A percentile compares a stretch with the other conserved stretches of the same genome.
phyloP scores from a whole-genome alignment of 768 basidiomycete species.

The Kwoniella dejecticola region DNA sequence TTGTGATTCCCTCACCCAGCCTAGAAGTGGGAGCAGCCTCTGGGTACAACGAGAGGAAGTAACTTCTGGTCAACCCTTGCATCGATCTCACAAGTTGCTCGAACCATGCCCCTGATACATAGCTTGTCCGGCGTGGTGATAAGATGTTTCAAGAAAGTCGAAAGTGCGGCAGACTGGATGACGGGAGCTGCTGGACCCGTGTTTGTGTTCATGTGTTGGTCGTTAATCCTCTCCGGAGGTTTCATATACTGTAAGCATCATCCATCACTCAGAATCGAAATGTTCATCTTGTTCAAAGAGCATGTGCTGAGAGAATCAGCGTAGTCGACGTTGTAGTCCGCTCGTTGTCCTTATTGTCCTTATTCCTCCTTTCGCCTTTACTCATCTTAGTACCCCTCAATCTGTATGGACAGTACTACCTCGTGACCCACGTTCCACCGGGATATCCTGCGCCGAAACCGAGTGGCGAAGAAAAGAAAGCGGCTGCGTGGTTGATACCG shows the following conservation, averaged over 20 bases:
- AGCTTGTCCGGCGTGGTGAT: slow-evolving; percentile 58
- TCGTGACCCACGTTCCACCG: slow-evolving; percentile 74
- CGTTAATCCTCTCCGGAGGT: slow-evolving; percentile 69
- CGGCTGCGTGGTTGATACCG: slow-evolving; percentile 15
- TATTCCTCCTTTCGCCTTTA: slow-evolving; percentile 62
- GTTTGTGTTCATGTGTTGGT: slow-evolving; percentile 78
- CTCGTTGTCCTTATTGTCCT: slow-evolving; percentile 63
- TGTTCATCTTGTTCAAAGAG: too few species aligned
- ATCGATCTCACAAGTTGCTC: too few species aligned
- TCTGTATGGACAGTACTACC: slow-evolving; percentile 79
- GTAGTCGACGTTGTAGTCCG: slow-evolving; percentile 79
- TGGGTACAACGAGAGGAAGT: too few species aligned
- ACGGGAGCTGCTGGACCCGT: slow-evolving; percentile 90
- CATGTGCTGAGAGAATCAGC: not conserved
- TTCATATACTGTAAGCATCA: slow-evolving; percentile 75
- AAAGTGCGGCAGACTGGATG: slow-evolving; percentile 72
- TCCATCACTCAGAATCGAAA: too few species aligned
- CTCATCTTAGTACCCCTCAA: slow-evolving; percentile 78
- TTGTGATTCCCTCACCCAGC: too few species aligned
- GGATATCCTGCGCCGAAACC: slow-evolving; percentile 64
- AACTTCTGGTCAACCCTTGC: too few species aligned
- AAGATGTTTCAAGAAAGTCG: slow-evolving; percentile 68
- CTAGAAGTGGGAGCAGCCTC: too few species aligned
- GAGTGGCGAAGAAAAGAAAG: slow-evolving; percentile 13
- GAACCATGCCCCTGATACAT: slow-evolving; percentile 35